Conservation (phyloP, 805 yeast species). For the Zygotorulaspora chibaensis region DNA sequence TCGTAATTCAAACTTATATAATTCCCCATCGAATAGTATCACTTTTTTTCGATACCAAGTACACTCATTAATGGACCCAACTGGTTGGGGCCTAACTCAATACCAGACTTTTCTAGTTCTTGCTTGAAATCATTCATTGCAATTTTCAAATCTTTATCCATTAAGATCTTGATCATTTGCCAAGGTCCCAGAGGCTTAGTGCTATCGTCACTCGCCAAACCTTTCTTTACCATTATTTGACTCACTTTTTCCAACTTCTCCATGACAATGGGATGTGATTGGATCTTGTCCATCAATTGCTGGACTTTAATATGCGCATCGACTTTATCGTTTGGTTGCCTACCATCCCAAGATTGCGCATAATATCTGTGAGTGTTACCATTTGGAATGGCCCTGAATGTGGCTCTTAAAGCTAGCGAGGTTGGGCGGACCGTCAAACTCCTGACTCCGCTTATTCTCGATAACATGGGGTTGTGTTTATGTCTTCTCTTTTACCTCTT, state of each 20-base stretch:
- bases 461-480: background rate
- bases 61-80: conserved; percentile 29
- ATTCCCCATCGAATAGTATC: background rate
- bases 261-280: conserved; percentile 21
- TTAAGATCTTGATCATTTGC: conserved; percentile 28
- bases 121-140: conserved; percentile 26
- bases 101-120: conserved; percentile 28
- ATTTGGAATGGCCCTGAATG: background rate
- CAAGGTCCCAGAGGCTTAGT: conserved; percentile 20
- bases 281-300: conserved; percentile 23
- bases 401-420: background rate
- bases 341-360: conserved; percentile 30
- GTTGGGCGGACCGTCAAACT: background rate
- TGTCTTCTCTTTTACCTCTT: background rate
- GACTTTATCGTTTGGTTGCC: conserved; percentile 20
- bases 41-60: conserved; percentile 25
- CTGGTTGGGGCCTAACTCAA: conserved; percentile 28
- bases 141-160: conserved; percentile 25
- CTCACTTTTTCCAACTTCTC: conserved; percentile 20
- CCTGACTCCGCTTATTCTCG: background rate
- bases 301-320: conserved; percentile 29
- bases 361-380: conserved; percentile 11
- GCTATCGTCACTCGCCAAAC: conserved; percentile 17
- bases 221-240: conserved; percentile 22
- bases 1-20: background rate